A percentile compares a stretch with the other conserved stretches of the same genome.
phyloP scores from a whole-genome alignment of 345 rosid species.

The Aquilaria malaccensis region DNA sequence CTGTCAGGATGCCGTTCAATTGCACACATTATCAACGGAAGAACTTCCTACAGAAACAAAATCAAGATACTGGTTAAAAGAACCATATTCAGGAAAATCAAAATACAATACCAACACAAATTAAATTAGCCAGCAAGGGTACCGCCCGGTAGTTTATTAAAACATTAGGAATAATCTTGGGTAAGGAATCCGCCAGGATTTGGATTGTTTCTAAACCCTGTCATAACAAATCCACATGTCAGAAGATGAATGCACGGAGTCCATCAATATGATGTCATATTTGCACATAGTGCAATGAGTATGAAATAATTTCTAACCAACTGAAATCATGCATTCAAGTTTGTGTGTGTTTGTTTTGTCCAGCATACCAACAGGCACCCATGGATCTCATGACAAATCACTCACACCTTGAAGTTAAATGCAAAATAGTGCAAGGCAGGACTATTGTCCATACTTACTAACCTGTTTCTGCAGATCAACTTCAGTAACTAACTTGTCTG shows the following conservation, averaged over 20 bases:
- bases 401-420: conserved; percentile 4
- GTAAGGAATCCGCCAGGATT: conserved; percentile 88
- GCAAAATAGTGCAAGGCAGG: conserved; percentile 8
- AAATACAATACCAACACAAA: neutral
- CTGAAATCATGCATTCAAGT: too few relatives aligned
- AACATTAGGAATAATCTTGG: conserved; percentile 88
- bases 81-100: neutral
- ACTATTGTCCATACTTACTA: conserved; percentile 22
- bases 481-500: conserved; percentile 36
- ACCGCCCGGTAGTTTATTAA: conserved; percentile 94
- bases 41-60: conserved; percentile 63
- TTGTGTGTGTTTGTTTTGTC: too few relatives aligned
- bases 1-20: conserved; percentile 85
- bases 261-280: neutral
- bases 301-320: neutral
- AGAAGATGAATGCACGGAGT: too few relatives aligned
- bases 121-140: conserved; percentile 11
- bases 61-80: conserved; percentile 5
- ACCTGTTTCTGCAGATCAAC: conserved; percentile 43
- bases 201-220: conserved; percentile 85
- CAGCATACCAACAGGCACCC: too few relatives aligned
- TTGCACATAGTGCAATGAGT: neutral
- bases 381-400: neutral
- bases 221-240: conserved; percentile 12
- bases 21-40: conserved; percentile 92